phyloP scores from a whole-genome alignment of 177 flowering plant genomes.

The Vitis hybrid region DNA sequence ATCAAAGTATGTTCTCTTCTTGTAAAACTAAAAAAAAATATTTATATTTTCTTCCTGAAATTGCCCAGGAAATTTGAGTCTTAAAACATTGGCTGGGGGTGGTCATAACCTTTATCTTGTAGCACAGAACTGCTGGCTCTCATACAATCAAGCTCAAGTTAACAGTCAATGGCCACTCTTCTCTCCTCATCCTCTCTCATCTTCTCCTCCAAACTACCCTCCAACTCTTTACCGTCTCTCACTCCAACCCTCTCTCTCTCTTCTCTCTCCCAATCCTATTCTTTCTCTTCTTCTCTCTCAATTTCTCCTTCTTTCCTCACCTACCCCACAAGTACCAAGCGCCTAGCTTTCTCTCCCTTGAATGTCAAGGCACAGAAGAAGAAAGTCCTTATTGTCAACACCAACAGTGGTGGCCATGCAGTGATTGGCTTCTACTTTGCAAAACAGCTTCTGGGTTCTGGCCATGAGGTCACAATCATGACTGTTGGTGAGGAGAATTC shows the following conservation, averaged over 20 bases:
- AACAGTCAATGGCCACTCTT: slow-evolving; percentile 51
- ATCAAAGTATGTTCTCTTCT: too few species aligned
- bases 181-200: slow-evolving; percentile 34
- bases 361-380: slow-evolving; percentile 64
- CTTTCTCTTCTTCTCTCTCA: slow-evolving; percentile 47
- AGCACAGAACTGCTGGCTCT: slow-evolving; percentile 28
- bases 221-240: slow-evolving; percentile 15
- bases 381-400: slow-evolving; percentile 85
- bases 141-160: slow-evolving; percentile 11
- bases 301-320: slow-evolving; percentile 33
- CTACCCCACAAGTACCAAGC: slow-evolving; percentile 19
- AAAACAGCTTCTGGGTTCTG: slow-evolving; percentile 81
- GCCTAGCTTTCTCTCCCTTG: slow-evolving; percentile 29
- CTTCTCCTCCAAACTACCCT: slow-evolving; percentile 20
- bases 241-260: slow-evolving; percentile 26
- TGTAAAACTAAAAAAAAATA: too few species aligned
- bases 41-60: too few species aligned
- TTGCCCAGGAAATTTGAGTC: neutral
- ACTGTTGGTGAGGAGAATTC: slow-evolving; percentile 91
- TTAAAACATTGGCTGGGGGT: neutral
- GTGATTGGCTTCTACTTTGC: slow-evolving; percentile 94
- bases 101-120: slow-evolving; percentile 17
- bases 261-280: slow-evolving; percentile 15
- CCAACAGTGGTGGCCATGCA: slow-evolving; percentile 95
- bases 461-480: slow-evolving; percentile 82